phyloP scores from a whole-genome alignment of 495 filamentous ascomycete genomes.

The Immersiella caudata region DNA sequence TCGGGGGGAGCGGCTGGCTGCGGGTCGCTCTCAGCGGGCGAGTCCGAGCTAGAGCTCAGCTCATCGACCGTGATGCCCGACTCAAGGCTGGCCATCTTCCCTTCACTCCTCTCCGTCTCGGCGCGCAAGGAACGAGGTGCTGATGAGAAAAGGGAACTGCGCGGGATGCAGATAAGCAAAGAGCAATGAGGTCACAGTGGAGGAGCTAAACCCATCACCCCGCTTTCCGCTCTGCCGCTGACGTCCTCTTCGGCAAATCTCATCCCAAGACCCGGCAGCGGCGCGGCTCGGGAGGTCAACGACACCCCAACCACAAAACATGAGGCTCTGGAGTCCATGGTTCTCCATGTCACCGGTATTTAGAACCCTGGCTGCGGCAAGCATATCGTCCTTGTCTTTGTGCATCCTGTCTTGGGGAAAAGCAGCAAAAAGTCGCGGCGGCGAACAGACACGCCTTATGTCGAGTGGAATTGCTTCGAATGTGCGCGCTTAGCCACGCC shows the following conservation, averaged over 20 bases:
- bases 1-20: not conserved
- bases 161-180: not conserved
- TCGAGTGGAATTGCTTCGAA: no score
- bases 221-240: not conserved
- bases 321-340: no score
- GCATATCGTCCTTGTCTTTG: no score
- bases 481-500: no score
- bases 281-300: no score
- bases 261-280: not conserved
- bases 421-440: no score
- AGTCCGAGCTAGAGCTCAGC: slow-evolving; percentile 1
- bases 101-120: not conserved
- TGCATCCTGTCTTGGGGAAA: no score
- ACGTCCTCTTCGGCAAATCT: not conserved
- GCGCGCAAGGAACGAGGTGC: not conserved
- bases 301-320: no score
- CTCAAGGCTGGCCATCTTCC: slow-evolving; percentile 3
- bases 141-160: not conserved
- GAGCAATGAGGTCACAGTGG: not conserved
- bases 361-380: no score
- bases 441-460: no score
- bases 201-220: not conserved
- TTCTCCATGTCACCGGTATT: no score
- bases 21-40: not conserved
- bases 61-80: not conserved